Percentiles rank a stretch among this genome's conserved stretches.
Conservation (phyloP, 164 flowering plant genomes). For the Chimonanthus salicifolius region DNA sequence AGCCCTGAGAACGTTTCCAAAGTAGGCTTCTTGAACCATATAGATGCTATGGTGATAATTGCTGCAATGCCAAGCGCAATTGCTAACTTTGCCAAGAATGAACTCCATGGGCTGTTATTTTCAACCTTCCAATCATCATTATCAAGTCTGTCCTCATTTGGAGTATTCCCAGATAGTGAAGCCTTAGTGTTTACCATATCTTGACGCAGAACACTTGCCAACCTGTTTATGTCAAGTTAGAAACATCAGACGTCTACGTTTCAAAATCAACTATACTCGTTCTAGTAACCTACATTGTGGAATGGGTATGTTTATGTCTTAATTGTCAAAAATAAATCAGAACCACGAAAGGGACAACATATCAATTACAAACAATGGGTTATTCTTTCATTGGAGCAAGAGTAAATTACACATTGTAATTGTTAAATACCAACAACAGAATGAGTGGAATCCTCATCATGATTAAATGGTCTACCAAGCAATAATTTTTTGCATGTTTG, state of each 20-base stretch:
- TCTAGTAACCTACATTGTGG: no score
- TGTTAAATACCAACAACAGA: no score
- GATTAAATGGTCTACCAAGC: no score
- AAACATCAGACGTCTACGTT: constrained; percentile 7
- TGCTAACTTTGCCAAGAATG: constrained; percentile 51
- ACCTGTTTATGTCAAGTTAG: constrained; percentile 21
- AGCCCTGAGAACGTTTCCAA: constrained; percentile 39
- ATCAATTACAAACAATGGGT: no score
- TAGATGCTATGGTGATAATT: constrained; percentile 37
- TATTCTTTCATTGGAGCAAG: no score
- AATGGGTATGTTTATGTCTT: no score
- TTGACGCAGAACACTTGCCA: constrained; percentile 26
- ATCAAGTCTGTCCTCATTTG: constrained; percentile 11
- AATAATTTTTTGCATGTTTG: no score
- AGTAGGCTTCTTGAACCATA: constrained; percentile 28
- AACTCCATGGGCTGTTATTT: constrained; percentile 22
- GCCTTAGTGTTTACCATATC: constrained; percentile 23
- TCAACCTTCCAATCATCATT: constrained; percentile 18
- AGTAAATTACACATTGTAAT: no score
- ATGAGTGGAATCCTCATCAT: no score
- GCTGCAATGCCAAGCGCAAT: constrained; percentile 60
- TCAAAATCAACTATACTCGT: neutral
- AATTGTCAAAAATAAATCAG: no score
- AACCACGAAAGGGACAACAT: no score
- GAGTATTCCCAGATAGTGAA: constrained; percentile 16